Conservation (phyloP, 495 filamentous ascomycete genomes). For the Aspergillus bridgeri region DNA sequence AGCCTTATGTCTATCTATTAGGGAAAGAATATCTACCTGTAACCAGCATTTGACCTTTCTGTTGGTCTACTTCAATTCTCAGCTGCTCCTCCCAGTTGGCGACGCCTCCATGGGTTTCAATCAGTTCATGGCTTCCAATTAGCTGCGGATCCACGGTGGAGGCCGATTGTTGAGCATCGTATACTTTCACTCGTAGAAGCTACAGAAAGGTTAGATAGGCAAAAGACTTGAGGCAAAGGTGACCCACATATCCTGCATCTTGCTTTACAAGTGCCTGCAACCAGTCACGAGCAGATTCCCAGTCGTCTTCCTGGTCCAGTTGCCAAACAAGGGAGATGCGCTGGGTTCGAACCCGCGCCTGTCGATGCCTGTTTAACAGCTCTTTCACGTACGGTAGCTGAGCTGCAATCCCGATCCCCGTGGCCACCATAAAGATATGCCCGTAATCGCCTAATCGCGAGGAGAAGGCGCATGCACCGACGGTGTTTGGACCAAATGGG, state of each 20-base stretch:
- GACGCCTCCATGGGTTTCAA: constrained; percentile 1
- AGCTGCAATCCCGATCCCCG: constrained; percentile 34
- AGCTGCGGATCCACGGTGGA: neutral
- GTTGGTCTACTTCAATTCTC: neutral
- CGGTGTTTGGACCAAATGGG: constrained; percentile 28
- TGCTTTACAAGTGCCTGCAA: constrained; percentile 18
- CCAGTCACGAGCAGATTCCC: constrained; percentile 18
- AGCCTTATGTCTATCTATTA: neutral
- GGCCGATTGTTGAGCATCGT: neutral
- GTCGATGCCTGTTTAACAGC: constrained; percentile 27
- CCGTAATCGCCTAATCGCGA: constrained; percentile 27
- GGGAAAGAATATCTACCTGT: neutral
- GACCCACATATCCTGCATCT: constrained; percentile 19
- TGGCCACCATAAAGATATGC: constrained; percentile 31
- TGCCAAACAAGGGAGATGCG: constrained; percentile 30
- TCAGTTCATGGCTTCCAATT: constrained; percentile 1
- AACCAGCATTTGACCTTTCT: constrained; percentile 2
- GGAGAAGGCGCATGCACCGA: constrained; percentile 2
- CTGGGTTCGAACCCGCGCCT: constrained; percentile 23
- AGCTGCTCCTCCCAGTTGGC: constrained; percentile 3
- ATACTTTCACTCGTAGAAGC: constrained; percentile 3
- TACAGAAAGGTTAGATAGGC: neutral
- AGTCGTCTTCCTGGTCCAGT: constrained; percentile 21
- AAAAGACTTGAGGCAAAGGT: neutral
- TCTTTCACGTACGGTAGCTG: constrained; percentile 36